Evolutionary conservation across 148 eudicot genomes (phyloP).

Genomic region (Nepenthes gracilis): DNA sequence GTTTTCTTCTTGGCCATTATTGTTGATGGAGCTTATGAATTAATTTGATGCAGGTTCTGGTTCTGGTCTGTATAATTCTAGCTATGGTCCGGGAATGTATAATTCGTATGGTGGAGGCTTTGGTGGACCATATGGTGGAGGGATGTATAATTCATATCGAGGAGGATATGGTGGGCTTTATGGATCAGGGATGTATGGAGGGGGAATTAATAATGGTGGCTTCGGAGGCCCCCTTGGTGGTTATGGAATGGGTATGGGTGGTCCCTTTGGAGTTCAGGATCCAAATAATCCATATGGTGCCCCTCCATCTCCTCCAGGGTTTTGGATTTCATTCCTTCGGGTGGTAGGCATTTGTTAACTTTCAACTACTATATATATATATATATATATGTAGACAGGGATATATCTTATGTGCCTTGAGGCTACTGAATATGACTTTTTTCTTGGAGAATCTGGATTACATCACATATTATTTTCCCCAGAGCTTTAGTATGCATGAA

Average conservation of each 20-base stretch:
- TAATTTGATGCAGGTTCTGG: constrained; percentile 47
- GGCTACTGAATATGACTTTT: too few species aligned
- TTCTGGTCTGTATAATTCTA: constrained; percentile 49
- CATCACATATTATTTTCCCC: too few species aligned
- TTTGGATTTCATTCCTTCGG: constrained; percentile 87
- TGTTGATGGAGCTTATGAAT: constrained; percentile 6
- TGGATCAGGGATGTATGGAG: constrained; percentile 66
- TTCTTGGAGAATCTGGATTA: too few species aligned
- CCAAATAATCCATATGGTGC: constrained; percentile 70
- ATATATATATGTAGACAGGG: too few species aligned
- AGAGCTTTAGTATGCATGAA: too few species aligned
- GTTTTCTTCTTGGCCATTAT: neutral
- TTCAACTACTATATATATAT: too few species aligned
- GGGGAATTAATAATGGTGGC: constrained; percentile 34
- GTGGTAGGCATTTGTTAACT: constrained; percentile 44
- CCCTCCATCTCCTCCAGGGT: constrained; percentile 87
- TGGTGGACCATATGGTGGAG: constrained; percentile 63
- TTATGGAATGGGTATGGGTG: constrained; percentile 24
- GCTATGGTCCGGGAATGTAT: constrained; percentile 55
- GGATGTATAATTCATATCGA: constrained; percentile 28
- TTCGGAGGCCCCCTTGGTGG: constrained; percentile 48
- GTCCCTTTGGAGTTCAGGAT: constrained; percentile 66
- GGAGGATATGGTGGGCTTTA: constrained; percentile 63
- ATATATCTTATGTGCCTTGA: too few species aligned
- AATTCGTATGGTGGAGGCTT: constrained; percentile 63